A percentile compares a stretch with the other conserved stretches of the same genome.
Evolutionary conservation across 306 rosid species (phyloP).

Genomic region (Hippophae rhamnoides): DNA sequence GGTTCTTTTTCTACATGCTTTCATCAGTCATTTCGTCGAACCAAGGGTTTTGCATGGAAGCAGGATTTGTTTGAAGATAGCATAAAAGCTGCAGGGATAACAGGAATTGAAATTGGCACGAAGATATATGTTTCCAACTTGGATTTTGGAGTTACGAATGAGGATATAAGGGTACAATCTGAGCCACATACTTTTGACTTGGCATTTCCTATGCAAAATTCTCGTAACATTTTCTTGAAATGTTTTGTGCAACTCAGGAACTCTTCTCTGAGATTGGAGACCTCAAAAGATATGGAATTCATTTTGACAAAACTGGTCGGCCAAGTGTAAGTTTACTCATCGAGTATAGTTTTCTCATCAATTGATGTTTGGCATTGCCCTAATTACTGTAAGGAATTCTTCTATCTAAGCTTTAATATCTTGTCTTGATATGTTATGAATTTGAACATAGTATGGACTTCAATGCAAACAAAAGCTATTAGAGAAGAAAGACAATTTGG

Average conservation of each 20-base stretch:
- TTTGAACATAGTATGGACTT: background rate
- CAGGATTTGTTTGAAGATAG: conserved; percentile 91
- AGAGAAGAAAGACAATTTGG: background rate
- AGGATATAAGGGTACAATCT: conserved; percentile 90
- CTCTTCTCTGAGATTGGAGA: conserved; percentile 87
- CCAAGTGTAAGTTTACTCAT: conserved; percentile 54
- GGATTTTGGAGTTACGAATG: conserved; percentile 94
- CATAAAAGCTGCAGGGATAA: conserved; percentile 90
- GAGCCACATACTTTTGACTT: conserved; percentile 36
- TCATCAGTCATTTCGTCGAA: conserved; percentile 85
- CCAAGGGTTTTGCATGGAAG: conserved; percentile 80
- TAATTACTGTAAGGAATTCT: background rate
- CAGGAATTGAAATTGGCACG: conserved; percentile 80
- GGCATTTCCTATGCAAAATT: conserved; percentile 33
- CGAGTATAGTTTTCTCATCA: background rate
- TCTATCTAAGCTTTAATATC: background rate
- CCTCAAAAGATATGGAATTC: conserved; percentile 79
- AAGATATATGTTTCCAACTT: conserved; percentile 90
- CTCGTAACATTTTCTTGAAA: conserved; percentile 47
- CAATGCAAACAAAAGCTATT: no score
- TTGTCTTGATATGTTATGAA: background rate
- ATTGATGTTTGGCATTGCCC: background rate
- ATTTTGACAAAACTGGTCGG: conserved; percentile 82
- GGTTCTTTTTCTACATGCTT: conserved; percentile 67
- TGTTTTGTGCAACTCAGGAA: conserved; percentile 78